Base-by-base conservation (phyloP, 179 eudicot species). In the Heliamphora pulchella region DNA sequence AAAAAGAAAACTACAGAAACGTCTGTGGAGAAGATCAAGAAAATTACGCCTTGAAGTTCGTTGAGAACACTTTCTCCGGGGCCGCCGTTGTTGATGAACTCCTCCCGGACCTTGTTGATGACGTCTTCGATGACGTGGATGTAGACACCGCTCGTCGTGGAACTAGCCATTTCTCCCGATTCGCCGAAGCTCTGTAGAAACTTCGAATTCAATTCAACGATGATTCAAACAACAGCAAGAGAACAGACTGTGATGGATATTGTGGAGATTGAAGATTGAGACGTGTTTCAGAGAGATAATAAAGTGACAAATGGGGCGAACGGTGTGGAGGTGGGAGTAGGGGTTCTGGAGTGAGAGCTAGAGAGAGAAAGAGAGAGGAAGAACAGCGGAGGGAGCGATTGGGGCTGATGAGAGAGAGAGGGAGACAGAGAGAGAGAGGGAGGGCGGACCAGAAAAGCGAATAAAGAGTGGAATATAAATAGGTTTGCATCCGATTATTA, bases 81-180 rank as follows among this genome's bases (percentile, higher is more conserved):
- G 8, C 94, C 97, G 64, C 82, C 87, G 20, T 89, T 85, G 79
- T 82, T 83, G 50, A 89, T 76, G 80, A 93, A 93, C 89, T 93
- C 96, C 0, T 91, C 98, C 5, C 93, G 90, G 69, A 94, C 93
- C 86, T 94, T 93, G 83, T 81, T 90, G 89, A 94, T 84, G 44
- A 94, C 97, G 74, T 94, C 98, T 67, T 93, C 98, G 59, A 94
- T 88, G 57, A 93, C 98, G 17, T 93, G 86, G 78, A 93, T 74
- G 78, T 94, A 94, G n/a, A 94, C 96, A 43, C 85, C 81, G 82
- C 94, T 91, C 18, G 96, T 93, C n/a, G 91, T 81, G 2, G 92
- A 82, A 14, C 88, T 85, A 74, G 89, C 87, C 98, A 94, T 94
- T 74, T 91, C 70, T 9, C 41, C 65, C 5, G 46, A 74, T 51